A percentile compares a stretch with the other conserved stretches of the same genome.
These are phyloP conservation scores for Madurella fahalii DNA, from an alignment of 2,329 filamentous ascomycete species.

Conservation along the genomic window DNA sequence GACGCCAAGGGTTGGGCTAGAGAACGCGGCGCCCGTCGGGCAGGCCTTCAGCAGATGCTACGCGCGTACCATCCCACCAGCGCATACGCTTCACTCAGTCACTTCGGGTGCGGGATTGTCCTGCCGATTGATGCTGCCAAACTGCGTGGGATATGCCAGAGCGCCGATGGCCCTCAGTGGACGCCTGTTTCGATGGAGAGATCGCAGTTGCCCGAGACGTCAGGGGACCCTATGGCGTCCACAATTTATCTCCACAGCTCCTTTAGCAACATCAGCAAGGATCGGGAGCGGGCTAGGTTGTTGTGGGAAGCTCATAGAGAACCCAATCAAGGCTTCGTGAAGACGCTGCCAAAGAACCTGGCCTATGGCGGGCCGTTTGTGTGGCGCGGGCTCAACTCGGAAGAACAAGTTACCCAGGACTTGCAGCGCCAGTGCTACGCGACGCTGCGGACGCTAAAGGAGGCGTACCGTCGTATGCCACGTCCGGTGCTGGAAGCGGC, in stretches of 20 bases:
- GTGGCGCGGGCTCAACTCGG: constrained; percentile 19
- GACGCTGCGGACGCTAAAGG: constrained; percentile 26
- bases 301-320: too few relatives aligned
- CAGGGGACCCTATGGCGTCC: constrained; percentile 20
- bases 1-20: constrained; percentile 27
- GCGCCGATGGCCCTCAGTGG: constrained; percentile 21
- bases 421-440: constrained; percentile 28
- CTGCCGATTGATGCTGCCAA: constrained; percentile 32
- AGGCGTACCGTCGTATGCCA: constrained; percentile 24
- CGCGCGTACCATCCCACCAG: constrained; percentile 32
- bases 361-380: constrained; percentile 26
- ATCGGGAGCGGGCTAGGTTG: constrained; percentile 15
- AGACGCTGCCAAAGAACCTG: constrained; percentile 26
- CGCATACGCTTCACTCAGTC: constrained; percentile 37
- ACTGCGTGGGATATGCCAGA: constrained; percentile 26
- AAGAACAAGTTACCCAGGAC: constrained; percentile 26
- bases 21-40: constrained; percentile 42
- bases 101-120: constrained; percentile 35
- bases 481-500: constrained; percentile 29
- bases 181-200: constrained; percentile 15
- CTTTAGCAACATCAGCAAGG: background rate
- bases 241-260: constrained; percentile 13
- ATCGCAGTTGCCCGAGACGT: constrained; percentile 1
- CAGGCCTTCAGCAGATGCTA: constrained; percentile 42
- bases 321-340: background rate